phyloP scores from a whole-genome alignment of 2,329 filamentous ascomycete species.

The Xylariaceae sp. region DNA sequence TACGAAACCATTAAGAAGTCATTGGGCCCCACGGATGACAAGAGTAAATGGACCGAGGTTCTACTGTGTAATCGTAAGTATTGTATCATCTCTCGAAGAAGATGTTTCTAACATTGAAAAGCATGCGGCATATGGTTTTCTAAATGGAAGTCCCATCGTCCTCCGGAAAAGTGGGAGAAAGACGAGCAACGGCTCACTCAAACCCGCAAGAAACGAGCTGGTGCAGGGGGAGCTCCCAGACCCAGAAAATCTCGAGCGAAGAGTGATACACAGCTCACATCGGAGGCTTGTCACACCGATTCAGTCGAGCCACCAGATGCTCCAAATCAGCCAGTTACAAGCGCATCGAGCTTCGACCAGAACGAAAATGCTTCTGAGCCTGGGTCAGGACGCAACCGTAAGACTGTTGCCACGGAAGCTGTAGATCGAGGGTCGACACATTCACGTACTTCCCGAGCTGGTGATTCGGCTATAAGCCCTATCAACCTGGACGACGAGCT shows the following conservation, averaged over 20 bases:
- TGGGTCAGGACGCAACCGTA: conserved; percentile 18
- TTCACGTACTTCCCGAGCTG: conserved; percentile 52
- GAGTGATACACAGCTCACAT: conserved; percentile 47
- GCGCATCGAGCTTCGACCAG: conserved; percentile 16
- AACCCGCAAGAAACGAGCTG: conserved; percentile 48
- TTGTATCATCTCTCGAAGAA: conserved; percentile 5
- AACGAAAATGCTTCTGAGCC: conserved; percentile 36
- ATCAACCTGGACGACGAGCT: conserved; percentile 53
- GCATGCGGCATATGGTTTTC: conserved; percentile 92
- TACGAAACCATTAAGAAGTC: conserved; percentile 80
- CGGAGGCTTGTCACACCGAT: conserved; percentile 56
- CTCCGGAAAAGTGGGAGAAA: conserved; percentile 78
- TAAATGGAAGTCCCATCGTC: conserved; percentile 83
- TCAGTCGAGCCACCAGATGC: conserved; percentile 47
- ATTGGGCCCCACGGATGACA: conserved; percentile 60
- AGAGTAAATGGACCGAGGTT: conserved; percentile 65
- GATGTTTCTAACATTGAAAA: conserved; percentile 34
- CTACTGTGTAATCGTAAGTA: conserved; percentile 83
- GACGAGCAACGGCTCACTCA: conserved; percentile 52
- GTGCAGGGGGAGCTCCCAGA: conserved; percentile 39
- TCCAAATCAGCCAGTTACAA: conserved; percentile 28
- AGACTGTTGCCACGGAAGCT: conserved; percentile 14
- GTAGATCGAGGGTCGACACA: conserved; percentile 44
- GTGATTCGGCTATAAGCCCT: conserved; percentile 56
- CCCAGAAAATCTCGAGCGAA: conserved; percentile 50